These are phyloP conservation scores for Candida suzukii DNA, from an alignment of 805 yeast species.

Conservation along the genomic window DNA sequence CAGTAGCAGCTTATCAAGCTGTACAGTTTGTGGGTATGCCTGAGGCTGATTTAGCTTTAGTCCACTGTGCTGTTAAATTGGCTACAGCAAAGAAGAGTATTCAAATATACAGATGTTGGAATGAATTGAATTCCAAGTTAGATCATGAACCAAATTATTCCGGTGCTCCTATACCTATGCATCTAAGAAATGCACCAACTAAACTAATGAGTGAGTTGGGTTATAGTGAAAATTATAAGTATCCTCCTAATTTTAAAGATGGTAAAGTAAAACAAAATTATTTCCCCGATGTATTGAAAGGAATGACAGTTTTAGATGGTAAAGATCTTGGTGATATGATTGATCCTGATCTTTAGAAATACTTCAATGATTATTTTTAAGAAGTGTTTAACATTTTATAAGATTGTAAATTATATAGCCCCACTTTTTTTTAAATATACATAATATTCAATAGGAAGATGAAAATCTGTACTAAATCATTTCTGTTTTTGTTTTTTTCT, in stretches of 20 bases:
- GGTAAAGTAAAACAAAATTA: conserved; percentile 74
- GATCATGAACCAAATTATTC: conserved; percentile 51
- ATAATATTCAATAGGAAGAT: too few relatives aligned
- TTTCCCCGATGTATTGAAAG: conserved; percentile 57
- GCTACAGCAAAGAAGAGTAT: conserved; percentile 85
- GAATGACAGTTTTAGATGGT: conserved; percentile 43
- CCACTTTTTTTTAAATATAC: too few relatives aligned
- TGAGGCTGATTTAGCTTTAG: conserved; percentile 82
- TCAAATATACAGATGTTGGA: conserved; percentile 76
- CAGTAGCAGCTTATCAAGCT: conserved; percentile 78
- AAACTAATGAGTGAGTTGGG: conserved; percentile 83
- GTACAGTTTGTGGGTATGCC: conserved; percentile 91
- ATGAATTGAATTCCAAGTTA: conserved; percentile 52
- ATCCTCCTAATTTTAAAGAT: conserved; percentile 71
- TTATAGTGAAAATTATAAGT: conserved; percentile 78
- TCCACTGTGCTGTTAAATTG: conserved; percentile 88
- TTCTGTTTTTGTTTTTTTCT: too few relatives aligned
- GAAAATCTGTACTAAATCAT: too few relatives aligned
- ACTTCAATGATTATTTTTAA: too few relatives aligned
- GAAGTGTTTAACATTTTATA: too few relatives aligned
- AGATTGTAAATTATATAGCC: too few relatives aligned
- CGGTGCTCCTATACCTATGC: conserved; percentile 66
- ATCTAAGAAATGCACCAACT: conserved; percentile 93
- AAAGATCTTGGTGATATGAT: conserved; percentile 44
- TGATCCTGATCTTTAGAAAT: conserved; percentile 32